These are phyloP conservation scores for Bertia moriformis DNA, from an alignment of 2,329 filamentous ascomycete genomes.

Conservation along the genomic window DNA sequence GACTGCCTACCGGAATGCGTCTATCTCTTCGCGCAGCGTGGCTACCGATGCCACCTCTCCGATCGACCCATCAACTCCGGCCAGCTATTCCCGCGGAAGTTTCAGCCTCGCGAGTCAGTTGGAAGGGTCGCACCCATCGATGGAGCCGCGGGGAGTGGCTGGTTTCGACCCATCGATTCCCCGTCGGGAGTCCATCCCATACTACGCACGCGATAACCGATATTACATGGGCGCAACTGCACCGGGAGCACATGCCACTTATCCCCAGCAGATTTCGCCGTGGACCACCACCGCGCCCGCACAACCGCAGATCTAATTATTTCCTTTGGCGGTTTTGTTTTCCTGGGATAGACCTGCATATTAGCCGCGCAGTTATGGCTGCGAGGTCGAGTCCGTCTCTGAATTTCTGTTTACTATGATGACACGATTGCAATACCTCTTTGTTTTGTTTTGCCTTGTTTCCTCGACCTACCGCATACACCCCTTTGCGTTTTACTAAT, in stretches of 20 bases:
- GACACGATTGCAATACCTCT: too few relatives aligned
- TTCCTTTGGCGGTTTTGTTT: background rate
- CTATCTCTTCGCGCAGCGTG: conserved; percentile 19
- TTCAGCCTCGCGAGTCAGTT: conserved; percentile 17
- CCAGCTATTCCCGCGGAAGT: conserved; percentile 17
- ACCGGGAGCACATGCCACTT: conserved; percentile 13
- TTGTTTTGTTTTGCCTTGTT: too few relatives aligned
- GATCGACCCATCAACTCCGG: conserved; percentile 18
- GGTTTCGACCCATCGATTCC: conserved; percentile 15
- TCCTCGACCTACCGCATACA: too few relatives aligned
- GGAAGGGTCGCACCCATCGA: conserved; percentile 9
- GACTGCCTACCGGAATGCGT: conserved; percentile 20
- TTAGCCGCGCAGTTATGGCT: too few relatives aligned
- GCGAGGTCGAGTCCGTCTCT: too few relatives aligned
- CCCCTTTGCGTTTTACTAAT: too few relatives aligned
- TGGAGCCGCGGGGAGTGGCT: conserved; percentile 15
- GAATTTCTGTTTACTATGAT: too few relatives aligned
- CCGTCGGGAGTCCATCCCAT: conserved; percentile 18
- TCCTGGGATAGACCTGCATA: too few relatives aligned
- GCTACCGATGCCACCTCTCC: conserved; percentile 19
- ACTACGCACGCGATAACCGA: conserved; percentile 15
- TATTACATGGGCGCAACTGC: conserved; percentile 1
- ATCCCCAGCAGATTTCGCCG: conserved; percentile 15
- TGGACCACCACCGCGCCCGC: conserved; percentile 20
- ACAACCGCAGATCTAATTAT: conserved; percentile 18